Conservation (phyloP, 2,329 filamentous ascomycete species). For the Xylariaceae sp. region DNA sequence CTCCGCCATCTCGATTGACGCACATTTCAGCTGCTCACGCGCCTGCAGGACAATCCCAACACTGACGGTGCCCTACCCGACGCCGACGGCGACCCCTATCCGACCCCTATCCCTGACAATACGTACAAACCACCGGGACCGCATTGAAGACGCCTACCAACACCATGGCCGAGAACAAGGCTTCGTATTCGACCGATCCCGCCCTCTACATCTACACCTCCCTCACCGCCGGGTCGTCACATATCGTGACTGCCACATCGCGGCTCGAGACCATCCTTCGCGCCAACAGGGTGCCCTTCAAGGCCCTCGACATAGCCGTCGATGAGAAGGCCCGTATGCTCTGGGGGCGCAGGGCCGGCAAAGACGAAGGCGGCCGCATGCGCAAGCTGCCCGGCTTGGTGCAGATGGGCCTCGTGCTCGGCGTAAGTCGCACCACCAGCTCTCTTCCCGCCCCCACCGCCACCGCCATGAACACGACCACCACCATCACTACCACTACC, state of each 20-base stretch:
- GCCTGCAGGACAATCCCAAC: too few species aligned
- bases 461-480: too few species aligned
- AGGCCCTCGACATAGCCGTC: conserved; percentile 82
- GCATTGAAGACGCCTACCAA: too few species aligned
- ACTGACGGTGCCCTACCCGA: too few species aligned
- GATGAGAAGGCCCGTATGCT: conserved; percentile 83
- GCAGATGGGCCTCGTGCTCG: conserved; percentile 77
- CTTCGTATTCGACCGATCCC: conserved; percentile 51
- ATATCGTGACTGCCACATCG: conserved; percentile 93
- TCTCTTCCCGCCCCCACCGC: too few species aligned
- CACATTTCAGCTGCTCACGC: too few species aligned
- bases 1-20: too few species aligned
- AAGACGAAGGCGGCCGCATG: conserved; percentile 50
- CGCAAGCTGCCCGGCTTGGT: conserved; percentile 85
- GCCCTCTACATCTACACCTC: conserved; percentile 93
- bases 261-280: conserved; percentile 93
- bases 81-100: too few species aligned
- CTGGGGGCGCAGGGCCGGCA: conserved; percentile 77
- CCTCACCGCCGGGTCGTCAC: conserved; percentile 86
- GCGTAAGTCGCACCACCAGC: conserved; percentile 49
- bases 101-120: too few species aligned
- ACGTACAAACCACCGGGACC: too few species aligned
- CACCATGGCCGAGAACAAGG: conserved; percentile 17
- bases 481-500: too few species aligned
- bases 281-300: conserved; percentile 90